Evolutionary conservation across 805 yeast genomes (phyloP).

Genomic region (Sugiyamaella americana): DNA sequence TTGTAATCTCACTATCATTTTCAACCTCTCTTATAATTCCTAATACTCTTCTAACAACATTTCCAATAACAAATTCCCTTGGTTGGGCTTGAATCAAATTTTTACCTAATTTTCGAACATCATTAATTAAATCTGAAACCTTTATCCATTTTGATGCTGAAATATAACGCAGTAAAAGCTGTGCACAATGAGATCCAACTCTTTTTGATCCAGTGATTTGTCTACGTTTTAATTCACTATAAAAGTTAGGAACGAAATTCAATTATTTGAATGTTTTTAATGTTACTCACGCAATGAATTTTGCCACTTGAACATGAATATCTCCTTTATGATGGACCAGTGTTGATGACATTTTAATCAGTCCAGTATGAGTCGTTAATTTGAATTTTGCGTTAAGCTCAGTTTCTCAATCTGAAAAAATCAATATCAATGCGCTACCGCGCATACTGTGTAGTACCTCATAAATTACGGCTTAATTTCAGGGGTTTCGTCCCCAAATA

Average conservation of each 20-base stretch:
- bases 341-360: neutral
- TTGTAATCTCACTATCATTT: constrained; percentile 29
- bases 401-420: too few species aligned
- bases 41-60: constrained; percentile 81
- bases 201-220: constrained; percentile 75
- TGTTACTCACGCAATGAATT: constrained; percentile 26
- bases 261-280: neutral
- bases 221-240: constrained; percentile 58
- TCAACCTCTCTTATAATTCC: constrained; percentile 85
- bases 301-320: constrained; percentile 28
- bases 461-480: too few species aligned
- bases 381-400: too few species aligned
- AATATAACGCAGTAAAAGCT: constrained; percentile 76
- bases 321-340: constrained; percentile 23
- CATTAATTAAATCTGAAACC: constrained; percentile 62
- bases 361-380: too few species aligned
- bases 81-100: constrained; percentile 72
- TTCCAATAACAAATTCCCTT: constrained; percentile 81
- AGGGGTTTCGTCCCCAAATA: too few species aligned
- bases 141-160: constrained; percentile 85
- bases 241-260: neutral
- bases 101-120: constrained; percentile 69
- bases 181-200: constrained; percentile 84
- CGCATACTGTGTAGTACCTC: too few species aligned
- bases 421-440: too few species aligned